These are phyloP conservation scores for Boletus fagicola DNA, from an alignment of 768 basidiomycete species.

Conservation along the genomic window DNA sequence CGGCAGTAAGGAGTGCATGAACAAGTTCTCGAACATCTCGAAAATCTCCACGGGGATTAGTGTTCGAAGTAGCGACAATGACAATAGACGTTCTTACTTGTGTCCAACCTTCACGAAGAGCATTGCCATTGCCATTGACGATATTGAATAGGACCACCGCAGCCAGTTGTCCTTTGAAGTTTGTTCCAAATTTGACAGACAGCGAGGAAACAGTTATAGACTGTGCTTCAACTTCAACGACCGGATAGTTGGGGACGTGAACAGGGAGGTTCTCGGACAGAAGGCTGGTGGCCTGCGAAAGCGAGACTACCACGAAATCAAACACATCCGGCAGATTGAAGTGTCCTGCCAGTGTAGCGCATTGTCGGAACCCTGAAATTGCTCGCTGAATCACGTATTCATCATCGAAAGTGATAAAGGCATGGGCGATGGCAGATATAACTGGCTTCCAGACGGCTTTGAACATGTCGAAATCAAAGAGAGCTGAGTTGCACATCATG, in stretches of 20 bases:
- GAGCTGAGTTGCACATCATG: slow-evolving; percentile 73
- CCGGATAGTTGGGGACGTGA: slow-evolving; percentile 79
- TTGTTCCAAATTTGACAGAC: slow-evolving; percentile 91
- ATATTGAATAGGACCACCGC: slow-evolving; percentile 98
- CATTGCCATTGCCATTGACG: slow-evolving; percentile 92
- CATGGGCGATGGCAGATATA: slow-evolving; percentile 92
- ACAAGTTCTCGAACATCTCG: slow-evolving; percentile 97
- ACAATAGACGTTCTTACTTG: slow-evolving; percentile 50
- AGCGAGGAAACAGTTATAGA: slow-evolving; percentile 87
- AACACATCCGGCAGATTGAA: slow-evolving; percentile 94
- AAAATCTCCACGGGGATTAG: slow-evolving; percentile 63
- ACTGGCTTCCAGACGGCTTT: slow-evolving; percentile 88
- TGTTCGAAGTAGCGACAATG: neutral
- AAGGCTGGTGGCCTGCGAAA: slow-evolving; percentile 89
- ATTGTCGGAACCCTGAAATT: slow-evolving; percentile 95
- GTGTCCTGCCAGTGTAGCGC: slow-evolving; percentile 86
- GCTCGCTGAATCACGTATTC: slow-evolving; percentile 95
- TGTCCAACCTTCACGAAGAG: slow-evolving; percentile 92
- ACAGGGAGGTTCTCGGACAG: slow-evolving; percentile 69
- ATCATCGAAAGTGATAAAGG: slow-evolving; percentile 94
- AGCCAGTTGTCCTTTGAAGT: slow-evolving; percentile 92
- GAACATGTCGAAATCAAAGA: slow-evolving; percentile 94
- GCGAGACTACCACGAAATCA: slow-evolving; percentile 90
- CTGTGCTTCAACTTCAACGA: slow-evolving; percentile 88
- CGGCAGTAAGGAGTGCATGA: slow-evolving; percentile 90